phyloP scores from a whole-genome alignment of 2,329 filamentous ascomycete genomes.

The Cladophialophora yegresii region DNA sequence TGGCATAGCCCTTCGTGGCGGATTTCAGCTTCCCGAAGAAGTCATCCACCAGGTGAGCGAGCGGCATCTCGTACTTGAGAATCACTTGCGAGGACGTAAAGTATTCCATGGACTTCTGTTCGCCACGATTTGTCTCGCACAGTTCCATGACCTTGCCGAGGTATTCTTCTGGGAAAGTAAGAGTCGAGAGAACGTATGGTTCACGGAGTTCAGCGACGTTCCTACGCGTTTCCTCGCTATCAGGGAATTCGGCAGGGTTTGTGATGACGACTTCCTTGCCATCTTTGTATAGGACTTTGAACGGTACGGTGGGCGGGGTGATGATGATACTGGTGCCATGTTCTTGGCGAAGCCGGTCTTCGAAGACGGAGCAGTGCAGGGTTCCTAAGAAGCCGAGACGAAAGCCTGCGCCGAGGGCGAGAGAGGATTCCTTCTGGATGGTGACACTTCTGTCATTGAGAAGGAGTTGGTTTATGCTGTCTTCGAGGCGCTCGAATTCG shows the following conservation, averaged over 20 bases:
- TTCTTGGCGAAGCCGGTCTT: constrained; percentile 90
- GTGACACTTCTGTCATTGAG: constrained; percentile 95
- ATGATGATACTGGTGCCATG: constrained; percentile 95
- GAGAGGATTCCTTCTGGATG: constrained; percentile 88
- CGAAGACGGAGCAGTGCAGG: constrained; percentile 97
- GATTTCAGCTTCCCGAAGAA: constrained; percentile 97
- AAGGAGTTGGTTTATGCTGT: constrained; percentile 90
- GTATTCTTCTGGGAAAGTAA: constrained; percentile 92
- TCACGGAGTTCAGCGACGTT: constrained; percentile 66
- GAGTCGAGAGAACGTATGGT: constrained; percentile 76
- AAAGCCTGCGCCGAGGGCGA: constrained; percentile 92
- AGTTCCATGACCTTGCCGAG: constrained; percentile 92
- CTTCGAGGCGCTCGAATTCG: constrained; percentile 82
- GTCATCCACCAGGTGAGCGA: constrained; percentile 90
- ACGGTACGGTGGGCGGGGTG: constrained; percentile 91
- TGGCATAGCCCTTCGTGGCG: constrained; percentile 90
- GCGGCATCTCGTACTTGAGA: constrained; percentile 83
- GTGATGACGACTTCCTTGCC: constrained; percentile 77
- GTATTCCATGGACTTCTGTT: constrained; percentile 84
- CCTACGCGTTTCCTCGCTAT: constrained; percentile 60
- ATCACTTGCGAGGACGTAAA: constrained; percentile 93
- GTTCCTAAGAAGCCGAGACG: constrained; percentile 94
- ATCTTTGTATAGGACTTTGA: constrained; percentile 76
- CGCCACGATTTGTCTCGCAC: constrained; percentile 84
- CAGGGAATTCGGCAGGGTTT: constrained; percentile 86